phyloP scores from a whole-genome alignment of 2,329 filamentous ascomycete species.

The Paramyrothecium sp. region DNA sequence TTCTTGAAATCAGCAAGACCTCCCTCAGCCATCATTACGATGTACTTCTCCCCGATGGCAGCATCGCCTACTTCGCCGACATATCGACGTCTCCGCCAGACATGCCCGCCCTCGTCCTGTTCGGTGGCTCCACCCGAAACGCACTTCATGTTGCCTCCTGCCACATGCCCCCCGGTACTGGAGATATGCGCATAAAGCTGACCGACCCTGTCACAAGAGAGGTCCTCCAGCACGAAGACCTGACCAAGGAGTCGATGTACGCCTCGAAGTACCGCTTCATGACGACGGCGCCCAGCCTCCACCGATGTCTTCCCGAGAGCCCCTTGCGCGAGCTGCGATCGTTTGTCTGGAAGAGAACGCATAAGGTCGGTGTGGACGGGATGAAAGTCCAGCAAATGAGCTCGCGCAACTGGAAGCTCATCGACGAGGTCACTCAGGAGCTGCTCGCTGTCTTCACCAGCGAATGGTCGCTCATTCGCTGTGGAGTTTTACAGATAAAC shows the following conservation, averaged over 20 bases:
- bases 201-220: neutral
- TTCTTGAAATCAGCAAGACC: neutral
- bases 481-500: constrained; percentile 9
- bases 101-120: neutral
- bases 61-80: neutral
- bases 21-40: neutral
- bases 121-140: neutral
- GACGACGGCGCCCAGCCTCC: neutral
- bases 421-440: neutral
- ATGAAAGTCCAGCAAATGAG: constrained; percentile 6
- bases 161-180: neutral
- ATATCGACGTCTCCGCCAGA: neutral
- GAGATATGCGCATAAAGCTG: neutral
- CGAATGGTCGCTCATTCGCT: neutral
- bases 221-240: neutral
- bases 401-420: constrained; percentile 11
- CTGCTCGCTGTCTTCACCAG: constrained; percentile 10
- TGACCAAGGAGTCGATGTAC: neutral
- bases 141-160: neutral
- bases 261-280: neutral
- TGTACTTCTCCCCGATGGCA: neutral
- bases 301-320: neutral
- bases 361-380: constrained; percentile 8
- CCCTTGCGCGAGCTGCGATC: neutral
- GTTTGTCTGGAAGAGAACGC: constrained; percentile 11